These are phyloP conservation scores for Lactarius tabidus DNA, from an alignment of 768 basidiomycete genomes.

Conservation along the genomic window DNA sequence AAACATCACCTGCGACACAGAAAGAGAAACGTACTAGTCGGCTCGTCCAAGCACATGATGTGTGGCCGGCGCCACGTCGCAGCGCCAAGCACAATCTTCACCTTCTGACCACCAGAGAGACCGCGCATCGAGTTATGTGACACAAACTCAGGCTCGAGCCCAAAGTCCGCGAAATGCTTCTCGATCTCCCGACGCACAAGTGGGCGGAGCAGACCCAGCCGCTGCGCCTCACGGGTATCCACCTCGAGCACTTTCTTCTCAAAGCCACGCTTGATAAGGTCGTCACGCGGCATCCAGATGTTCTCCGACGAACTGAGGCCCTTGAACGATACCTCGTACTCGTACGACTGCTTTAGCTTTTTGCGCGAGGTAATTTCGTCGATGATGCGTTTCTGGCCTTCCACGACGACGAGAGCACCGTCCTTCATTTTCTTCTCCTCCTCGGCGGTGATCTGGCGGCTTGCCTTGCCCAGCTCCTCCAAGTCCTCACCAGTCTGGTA, in stretches of 20 bases:
- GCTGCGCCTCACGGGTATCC: conserved; percentile 96
- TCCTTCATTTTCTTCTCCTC: conserved; percentile 97
- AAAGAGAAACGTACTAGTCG: conserved; percentile 61
- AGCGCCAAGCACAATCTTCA: conserved; percentile 97
- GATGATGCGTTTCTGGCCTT: conserved; percentile 92
- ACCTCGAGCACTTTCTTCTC: conserved; percentile 99
- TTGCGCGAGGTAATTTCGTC: conserved; percentile 89
- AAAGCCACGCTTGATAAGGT: conserved; percentile 95
- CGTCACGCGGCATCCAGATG: conserved; percentile 95
- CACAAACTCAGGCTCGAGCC: conserved; percentile 98
- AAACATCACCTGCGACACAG: neutral
- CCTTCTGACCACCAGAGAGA: conserved; percentile 98
- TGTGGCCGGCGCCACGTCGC: conserved; percentile 99
- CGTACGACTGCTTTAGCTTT: conserved; percentile 99
- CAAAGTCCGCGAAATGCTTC: conserved; percentile 99
- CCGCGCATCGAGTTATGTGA: conserved; percentile 99
- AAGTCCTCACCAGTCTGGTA: conserved; percentile 99
- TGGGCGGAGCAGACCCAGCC: conserved; percentile 89
- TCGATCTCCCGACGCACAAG: conserved; percentile 98
- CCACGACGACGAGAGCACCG: conserved; percentile 76
- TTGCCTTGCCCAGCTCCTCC: conserved; percentile 94
- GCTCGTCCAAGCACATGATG: conserved; percentile 95
- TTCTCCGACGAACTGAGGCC: conserved; percentile 94
- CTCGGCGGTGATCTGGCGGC: conserved; percentile 79
- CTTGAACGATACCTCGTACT: conserved; percentile 98